Base-by-base conservation (phyloP, 148 eudicot species). In the Rhododendron ferrugineum region DNA sequence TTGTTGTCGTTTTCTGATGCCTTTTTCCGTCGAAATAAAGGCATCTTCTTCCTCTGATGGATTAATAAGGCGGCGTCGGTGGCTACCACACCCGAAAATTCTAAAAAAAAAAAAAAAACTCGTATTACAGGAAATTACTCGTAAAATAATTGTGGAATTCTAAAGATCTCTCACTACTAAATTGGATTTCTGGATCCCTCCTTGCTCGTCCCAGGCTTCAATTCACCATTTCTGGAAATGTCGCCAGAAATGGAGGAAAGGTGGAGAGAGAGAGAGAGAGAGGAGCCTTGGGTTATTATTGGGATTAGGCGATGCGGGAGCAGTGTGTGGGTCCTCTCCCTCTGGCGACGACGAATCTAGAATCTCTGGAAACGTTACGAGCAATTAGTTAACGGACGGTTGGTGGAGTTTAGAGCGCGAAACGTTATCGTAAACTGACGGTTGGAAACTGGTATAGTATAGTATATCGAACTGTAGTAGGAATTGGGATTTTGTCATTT, bases 21-120 rank as follows among this genome's bases (percentile, higher is more conserved):
- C 73, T 75, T 85, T 28, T 79, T 83, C 76, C 91, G 82, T 70
- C 89, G 84, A 68, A 85, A 20, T 72, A 87, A 6, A 11, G 88
- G 23, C 86, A 88, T 88, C 80, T 73, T 54, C 68, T 16, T 36
- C 78, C 36, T 2, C n/a, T 54, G 60, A 15, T 5, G 60, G 60
- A 54, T 15, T 54, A 50, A 46, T 40, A 40, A 40, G 44, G 44
- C 44, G 8, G 44, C 44, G 44, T 40, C 44, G 44, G 44, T 40
- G 44, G 50, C 52, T 10, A 0, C 2, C 14, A 49, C 13, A 49
- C 52, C 14, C 52, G 52, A 49, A 52, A 52, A 52, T 14, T 15
- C 20, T 52, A 2, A 0, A 32, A 32, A 32, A 40, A 40, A 40
- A 16, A 16, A 54, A 56, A 56, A 2, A 56, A 3, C 7, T 20